A percentile compares a stretch with the other conserved stretches of the same genome.
These are phyloP conservation scores for Saccharomycopsis oosterbeekiorum DNA, from an alignment of 805 yeast species.

Conservation along the genomic window DNA sequence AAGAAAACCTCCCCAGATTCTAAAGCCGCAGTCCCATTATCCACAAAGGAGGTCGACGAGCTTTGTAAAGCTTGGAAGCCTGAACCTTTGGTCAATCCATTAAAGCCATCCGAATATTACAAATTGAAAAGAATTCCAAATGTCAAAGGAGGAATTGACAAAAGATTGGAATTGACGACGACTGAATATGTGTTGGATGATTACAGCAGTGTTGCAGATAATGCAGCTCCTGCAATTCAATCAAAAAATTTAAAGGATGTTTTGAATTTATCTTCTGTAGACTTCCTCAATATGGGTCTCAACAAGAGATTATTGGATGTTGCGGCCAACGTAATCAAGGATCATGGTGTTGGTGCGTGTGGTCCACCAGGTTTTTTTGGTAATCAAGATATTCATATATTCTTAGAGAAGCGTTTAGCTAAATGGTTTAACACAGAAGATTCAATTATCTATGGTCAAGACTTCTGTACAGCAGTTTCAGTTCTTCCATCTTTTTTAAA, in stretches of 20 bases:
- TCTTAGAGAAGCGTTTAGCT: conserved; percentile 68
- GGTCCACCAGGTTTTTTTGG: conserved; percentile 98
- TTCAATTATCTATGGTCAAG: conserved; percentile 87
- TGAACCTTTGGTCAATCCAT: conserved; percentile 59
- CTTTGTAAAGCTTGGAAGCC: conserved; percentile 90
- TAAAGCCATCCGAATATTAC: conserved; percentile 46
- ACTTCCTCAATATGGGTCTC: conserved; percentile 55
- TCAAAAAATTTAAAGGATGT: conserved; percentile 28
- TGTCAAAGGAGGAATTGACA: conserved; percentile 44
- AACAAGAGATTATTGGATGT: conserved; percentile 37
- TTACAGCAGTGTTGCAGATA: conserved; percentile 5
- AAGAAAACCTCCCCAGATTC: conserved; percentile 55
- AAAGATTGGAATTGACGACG: conserved; percentile 25
- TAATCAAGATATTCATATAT: conserved; percentile 81
- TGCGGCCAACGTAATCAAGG: conserved; percentile 49
- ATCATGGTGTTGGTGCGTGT: conserved; percentile 94
- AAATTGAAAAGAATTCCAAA: conserved; percentile 54
- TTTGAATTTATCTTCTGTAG: conserved; percentile 60
- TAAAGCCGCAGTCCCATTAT: conserved; percentile 58
- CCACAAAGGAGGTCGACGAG: conserved; percentile 62
- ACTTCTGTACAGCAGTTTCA: conserved; percentile 74
- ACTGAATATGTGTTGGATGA: conserved; percentile 20
- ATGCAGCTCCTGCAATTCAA: conserved; percentile 23
- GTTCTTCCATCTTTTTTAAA: conserved; percentile 90
- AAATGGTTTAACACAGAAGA: conserved; percentile 66